Evolutionary conservation across 225 moss, liverwort and hornwort species (phyloP), one percentile per base, ranked within the genome.

Genomic region (Thuidium tamariscinum): DNA sequence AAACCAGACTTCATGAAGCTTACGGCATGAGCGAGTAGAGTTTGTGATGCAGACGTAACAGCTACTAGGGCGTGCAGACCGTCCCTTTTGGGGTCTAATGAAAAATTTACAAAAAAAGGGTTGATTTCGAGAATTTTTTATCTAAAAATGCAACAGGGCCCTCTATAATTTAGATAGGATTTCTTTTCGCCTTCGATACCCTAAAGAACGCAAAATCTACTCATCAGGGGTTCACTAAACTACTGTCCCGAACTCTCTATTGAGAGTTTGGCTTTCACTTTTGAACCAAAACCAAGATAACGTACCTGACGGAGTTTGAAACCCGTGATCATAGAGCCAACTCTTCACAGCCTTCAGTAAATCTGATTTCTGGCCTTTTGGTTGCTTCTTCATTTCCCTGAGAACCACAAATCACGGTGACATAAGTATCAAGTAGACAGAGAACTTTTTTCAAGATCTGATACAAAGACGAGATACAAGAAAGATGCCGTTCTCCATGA

Each of bases 301-400:
- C 72, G 39, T 66, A 88, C 90, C 93, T 89, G 86, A 88, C 10
- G 84, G 81, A 77, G 54, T 72, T 68, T 52, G 55, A 75, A 76
- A 92, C 36, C 88, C 92, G 25, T 92, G 93, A 22, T 91, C 90
- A 71, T 74, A 57, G 34, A 99, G 92, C 98, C 97, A 96, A 83
- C 86, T 92, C 79, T 89, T 90, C 85, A 99, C 95, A 65, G 91
- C 92, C 77, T 91, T 90, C 55, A 99, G 89, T 66, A 97, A 90
- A 61, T 96, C 96, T 66, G 95, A 85, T 81, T 99, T 99, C 11
- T 89, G 89, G 27, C 98, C 96, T 79, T 95, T 95, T 12, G 96
- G 87, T 44, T 93, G 94, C 87, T 88, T 94, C 71, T 92, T 89
- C 90, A 96, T 95, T 78, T 94, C 87, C 81, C 97, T 97, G 87